Evolutionary conservation across 1,284 basidiomycete species (phyloP), one percentile per base, ranked within the genome.

Genomic region (Ganoderma multipileum): DNA sequence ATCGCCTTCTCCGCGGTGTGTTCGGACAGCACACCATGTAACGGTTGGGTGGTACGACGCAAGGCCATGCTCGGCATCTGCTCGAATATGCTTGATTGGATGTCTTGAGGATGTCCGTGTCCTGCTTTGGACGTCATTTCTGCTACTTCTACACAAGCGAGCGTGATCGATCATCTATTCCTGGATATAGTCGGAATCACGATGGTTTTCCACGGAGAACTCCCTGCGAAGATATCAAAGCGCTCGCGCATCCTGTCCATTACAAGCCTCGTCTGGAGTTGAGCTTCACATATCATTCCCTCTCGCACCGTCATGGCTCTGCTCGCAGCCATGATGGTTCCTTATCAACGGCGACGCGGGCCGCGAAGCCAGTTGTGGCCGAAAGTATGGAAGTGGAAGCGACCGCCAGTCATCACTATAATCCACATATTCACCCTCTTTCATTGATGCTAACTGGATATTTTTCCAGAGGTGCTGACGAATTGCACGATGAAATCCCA

Each of bases 391-490:
- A 33, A 42, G 41, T 42, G 16, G 16, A 42, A 16, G 41, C 16
- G 16, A 42, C 18, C 7, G 18, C 18, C 41, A 42, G 18, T 42
- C 16, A 6, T 8, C 20, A 42, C 20, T 42, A 4, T 4, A 16
- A 18, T 20, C 41, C 0, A 18, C 16, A 18, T 6, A 42, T 16
- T 42, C 14, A 4, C 18, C 16, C 16, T 42, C 0, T 23, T 36
- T 20, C 20, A 50, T 26, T 26, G 14, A n/a, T 23, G 16, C 42
- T 62, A 14, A 62, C 42, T 1, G 23, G 39, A 8, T 36, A 14
- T 50, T 14, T 39, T 39, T 50, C 14, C 71, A 84, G 83, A n/a
- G 85, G 82, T 4, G 79, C 80, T 14, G 71, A 76, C 14, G 84
- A 83, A 0, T 73, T 76, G 71, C 81, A 82, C 28, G 83, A 84